Conservation (phyloP, 148 eudicot genomes). For the Nyssa sinensis region DNA sequence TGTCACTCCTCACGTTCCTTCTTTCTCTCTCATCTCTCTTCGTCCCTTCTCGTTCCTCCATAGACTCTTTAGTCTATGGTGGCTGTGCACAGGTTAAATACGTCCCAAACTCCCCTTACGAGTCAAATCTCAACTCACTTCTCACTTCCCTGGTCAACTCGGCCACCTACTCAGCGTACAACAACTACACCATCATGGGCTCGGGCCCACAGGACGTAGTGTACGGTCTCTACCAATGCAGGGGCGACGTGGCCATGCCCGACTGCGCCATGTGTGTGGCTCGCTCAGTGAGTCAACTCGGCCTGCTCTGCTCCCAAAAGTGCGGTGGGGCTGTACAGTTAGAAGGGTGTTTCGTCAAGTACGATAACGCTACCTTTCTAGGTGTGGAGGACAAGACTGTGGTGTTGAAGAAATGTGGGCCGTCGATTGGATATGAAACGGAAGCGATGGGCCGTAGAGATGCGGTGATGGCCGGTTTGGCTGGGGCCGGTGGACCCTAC, state of each 20-base stretch:
- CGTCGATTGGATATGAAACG: conserved; percentile 30
- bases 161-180: conserved; percentile 52
- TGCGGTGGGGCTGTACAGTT: conserved; percentile 58
- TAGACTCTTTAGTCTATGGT: conserved; percentile 45
- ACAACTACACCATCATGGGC: conserved; percentile 52
- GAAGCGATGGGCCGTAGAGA: conserved; percentile 36
- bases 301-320: conserved; percentile 36
- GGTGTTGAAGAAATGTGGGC: conserved; percentile 58
- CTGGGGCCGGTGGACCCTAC: conserved; percentile 36
- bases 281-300: conserved; percentile 43
- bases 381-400: conserved; percentile 62
- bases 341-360: conserved; percentile 55
- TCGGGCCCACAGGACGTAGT: conserved; percentile 37
- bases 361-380: conserved; percentile 46
- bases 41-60: conserved; percentile 1
- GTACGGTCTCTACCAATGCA: conserved; percentile 60
- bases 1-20: conserved; percentile 12
- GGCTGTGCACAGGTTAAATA: conserved; percentile 57
- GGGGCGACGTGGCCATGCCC: conserved; percentile 50
- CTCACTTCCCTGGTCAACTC: conserved; percentile 60
- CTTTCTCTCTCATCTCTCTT: neutral
- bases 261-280: conserved; percentile 60
- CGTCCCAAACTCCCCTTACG: conserved; percentile 41
- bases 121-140: conserved; percentile 55
- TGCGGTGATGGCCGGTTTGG: conserved; percentile 39